Evolutionary conservation across 108 stramenopile genomes (phyloP).

Genomic region (Nannochloropsis salina): DNA sequence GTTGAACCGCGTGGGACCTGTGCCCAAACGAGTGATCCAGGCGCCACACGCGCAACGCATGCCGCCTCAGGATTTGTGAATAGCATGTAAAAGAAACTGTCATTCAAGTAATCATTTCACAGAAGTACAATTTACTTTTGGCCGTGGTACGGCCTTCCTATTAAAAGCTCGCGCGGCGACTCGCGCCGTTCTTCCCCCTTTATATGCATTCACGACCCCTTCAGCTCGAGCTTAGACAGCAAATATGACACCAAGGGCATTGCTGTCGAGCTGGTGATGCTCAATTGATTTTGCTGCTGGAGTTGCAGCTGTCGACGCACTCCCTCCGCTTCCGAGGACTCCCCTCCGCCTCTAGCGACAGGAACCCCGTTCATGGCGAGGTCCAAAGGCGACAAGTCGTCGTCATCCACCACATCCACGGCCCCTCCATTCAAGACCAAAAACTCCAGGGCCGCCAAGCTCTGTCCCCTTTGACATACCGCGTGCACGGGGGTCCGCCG

Average conservation of each 20-base stretch:
- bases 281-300: not conserved
- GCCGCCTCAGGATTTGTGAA: not conserved
- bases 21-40: not conserved
- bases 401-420: not conserved
- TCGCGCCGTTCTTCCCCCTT: no score
- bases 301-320: not conserved
- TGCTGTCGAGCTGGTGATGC: not conserved
- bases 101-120: no score
- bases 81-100: no score
- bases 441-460: not conserved
- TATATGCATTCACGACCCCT: not conserved
- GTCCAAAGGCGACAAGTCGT: not conserved
- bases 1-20: not conserved
- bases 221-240: not conserved
- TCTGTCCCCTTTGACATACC: not conserved
- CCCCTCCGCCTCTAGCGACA: not conserved
- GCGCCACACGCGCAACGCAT: not conserved
- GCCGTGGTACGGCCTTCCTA: no score
- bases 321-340: not conserved
- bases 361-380: not conserved
- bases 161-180: no score
- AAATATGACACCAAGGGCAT: not conserved
- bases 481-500: conserved; percentile 20
- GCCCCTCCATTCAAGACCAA: not conserved
- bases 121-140: no score